Evolutionary conservation across 345 rosid genomes (phyloP), one percentile per base, ranked within the genome.

Genomic region (Kernera saxatilis): DNA sequence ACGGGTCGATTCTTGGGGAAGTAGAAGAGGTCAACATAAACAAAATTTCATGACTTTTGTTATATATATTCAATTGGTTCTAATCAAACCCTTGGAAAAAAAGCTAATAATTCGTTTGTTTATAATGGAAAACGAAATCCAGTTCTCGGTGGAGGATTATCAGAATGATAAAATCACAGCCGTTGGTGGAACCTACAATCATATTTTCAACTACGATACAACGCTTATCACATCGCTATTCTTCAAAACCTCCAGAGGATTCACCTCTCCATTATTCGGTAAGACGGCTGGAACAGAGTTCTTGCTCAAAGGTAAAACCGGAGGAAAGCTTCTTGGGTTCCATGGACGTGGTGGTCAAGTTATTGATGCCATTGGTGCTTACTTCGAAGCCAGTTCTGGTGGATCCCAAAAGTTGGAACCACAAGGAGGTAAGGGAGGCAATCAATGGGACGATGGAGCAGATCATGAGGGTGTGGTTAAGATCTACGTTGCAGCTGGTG

Each of bases 341-440:
- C 53, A 46, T 18, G 78, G 78, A 5, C 44, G 25, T 2, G 45
- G 44, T 14, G 46, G 51, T 8, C 14, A 39, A 10, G 66, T 40
- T 50, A 25, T 75, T n/a, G 26, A 75, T 52, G 69, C 79, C 12
- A 3, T 75, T 15, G 79, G 79, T 2, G 70, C 70, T 25, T 45
- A 62, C 58, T 41, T 75, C 6, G 70, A 56, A 3, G 32, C 5
- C 6, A 64, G 69, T 22, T 67, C 64, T 1, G 19, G n/a, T 54
- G 13, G 48, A 43, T 7, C 48, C 21, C 48, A 15, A 46, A 19
- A 19, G 25, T 3, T 33, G 8, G 36, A 37, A 37, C 41, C n/a
- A n/a, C 14, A 19, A 9, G 25, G 51, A 46, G 26, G 51, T 46
- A 19, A 46, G 5, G 51, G 51, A 46, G 51, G 49, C 1, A 40